These are phyloP conservation scores for Talaromyces trachyspermus DNA, from an alignment of 495 filamentous ascomycete genomes.

Conservation along the genomic window DNA sequence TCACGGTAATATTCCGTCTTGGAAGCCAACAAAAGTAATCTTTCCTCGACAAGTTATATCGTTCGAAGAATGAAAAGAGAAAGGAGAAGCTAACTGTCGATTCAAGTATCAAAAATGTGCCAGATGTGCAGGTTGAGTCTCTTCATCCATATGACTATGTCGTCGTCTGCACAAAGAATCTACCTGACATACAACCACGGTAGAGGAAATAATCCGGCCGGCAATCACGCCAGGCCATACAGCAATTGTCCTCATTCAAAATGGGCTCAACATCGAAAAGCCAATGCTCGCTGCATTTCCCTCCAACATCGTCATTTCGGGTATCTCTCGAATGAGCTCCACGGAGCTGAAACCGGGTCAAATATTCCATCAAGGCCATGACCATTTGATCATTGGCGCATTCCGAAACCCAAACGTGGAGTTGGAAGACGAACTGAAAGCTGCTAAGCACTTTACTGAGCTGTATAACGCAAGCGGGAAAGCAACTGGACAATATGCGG, in stretches of 20 bases:
- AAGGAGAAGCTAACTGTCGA: too few species aligned
- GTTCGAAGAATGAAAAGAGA: too few species aligned
- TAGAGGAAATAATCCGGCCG: conserved; percentile 42
- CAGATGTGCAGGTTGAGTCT: too few species aligned
- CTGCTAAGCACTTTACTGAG: conserved; percentile 28
- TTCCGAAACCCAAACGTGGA: conserved; percentile 29
- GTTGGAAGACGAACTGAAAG: conserved; percentile 8
- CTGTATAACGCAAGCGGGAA: conserved; percentile 31
- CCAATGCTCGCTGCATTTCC: conserved; percentile 46
- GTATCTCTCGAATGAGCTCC: conserved; percentile 44
- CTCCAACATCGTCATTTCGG: conserved; percentile 41
- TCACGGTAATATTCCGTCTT: too few species aligned
- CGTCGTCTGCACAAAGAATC: too few species aligned
- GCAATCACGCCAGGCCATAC: conserved; percentile 43
- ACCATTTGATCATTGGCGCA: conserved; percentile 34
- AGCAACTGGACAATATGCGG: conserved; percentile 16
- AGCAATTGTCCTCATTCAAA: conserved; percentile 51
- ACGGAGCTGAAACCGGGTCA: conserved; percentile 36
- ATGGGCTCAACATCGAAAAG: conserved; percentile 56
- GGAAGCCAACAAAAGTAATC: too few species aligned
- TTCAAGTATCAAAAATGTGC: too few species aligned
- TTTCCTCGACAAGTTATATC: too few species aligned
- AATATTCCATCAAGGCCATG: conserved; percentile 38
- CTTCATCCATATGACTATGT: too few species aligned
- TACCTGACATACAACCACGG: too few species aligned